phyloP scores from a whole-genome alignment of 208 protist genomes.

The Leishmania aethiopica region DNA sequence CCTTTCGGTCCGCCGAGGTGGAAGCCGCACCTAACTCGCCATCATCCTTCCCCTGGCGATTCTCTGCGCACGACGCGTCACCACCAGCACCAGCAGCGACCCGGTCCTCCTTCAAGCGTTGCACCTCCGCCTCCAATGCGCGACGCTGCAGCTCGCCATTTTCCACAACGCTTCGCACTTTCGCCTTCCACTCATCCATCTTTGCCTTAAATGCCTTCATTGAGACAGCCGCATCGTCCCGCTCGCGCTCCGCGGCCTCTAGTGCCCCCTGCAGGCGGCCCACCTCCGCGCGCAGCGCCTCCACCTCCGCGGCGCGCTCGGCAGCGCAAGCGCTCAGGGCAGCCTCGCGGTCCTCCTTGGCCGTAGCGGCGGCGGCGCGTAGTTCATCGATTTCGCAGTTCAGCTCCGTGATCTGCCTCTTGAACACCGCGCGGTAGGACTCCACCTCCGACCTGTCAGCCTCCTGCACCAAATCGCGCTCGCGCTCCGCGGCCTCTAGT shows the following conservation, averaged over 20 bases:
- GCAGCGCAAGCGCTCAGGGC: background rate
- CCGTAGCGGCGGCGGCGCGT: conserved; percentile 2
- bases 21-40: background rate
- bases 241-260: conserved; percentile 10
- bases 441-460: conserved; percentile 8
- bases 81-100: background rate
- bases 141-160: conserved; percentile 26
- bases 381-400: conserved; percentile 11
- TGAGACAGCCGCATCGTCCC: background rate
- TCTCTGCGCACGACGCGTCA: background rate
- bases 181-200: background rate
- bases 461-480: conserved; percentile 11
- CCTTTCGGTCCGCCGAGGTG: background rate
- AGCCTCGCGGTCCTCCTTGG: conserved; percentile 11
- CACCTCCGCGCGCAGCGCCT: conserved; percentile 33
- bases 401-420: conserved; percentile 6
- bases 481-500: conserved; percentile 9
- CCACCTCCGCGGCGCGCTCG: conserved; percentile 2
- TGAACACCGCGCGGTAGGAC: no score
- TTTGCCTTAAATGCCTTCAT: background rate
- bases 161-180: background rate
- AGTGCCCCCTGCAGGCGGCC: conserved; percentile 23
- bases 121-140: conserved; percentile 11
- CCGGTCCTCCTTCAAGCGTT: background rate
- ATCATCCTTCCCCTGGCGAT: background rate